Evolutionary conservation across 805 yeast species (phyloP), one percentile per base, ranked within the genome.

Genomic region (Candida bentonensis): DNA sequence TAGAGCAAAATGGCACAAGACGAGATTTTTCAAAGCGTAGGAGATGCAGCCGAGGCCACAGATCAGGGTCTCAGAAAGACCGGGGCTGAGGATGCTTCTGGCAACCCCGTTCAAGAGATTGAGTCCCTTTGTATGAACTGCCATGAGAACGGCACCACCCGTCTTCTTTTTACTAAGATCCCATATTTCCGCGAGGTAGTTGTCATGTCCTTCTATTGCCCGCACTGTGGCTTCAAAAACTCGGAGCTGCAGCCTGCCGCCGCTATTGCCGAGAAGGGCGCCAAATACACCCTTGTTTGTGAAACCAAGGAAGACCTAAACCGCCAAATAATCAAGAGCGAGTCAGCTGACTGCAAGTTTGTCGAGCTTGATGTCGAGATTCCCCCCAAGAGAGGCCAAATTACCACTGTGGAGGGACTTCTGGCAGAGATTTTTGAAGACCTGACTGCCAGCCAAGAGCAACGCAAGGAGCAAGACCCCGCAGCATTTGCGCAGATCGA

Each of bases 121-220:
- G 89, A 89, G 59, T 86, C 96, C 5, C 66, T 92, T 33, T 92
- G 99, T 68, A 88, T 92, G 96, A 85, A 84, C 68, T 92, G 99
- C 64, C 83, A 79, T 50, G 68, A 89, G 52, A 73, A 76, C 46
- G 99, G 99, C 47, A 69, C 69, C 44, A 92, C 98, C 3, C 68
- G 94, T 52, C 62, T 92, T 60, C 68, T 92, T 39, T 68, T 92
- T 55, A 92, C 99, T 13, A 71, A 78, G 44, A 92, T 92, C 54
- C 99, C 99, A 17, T 86, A 69, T 56, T 92, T 92, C 66, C 70
- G 88, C 51, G 96, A 92, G 61, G 77, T 92, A 43, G 82, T 92
- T 43, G 61, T 92, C 46, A 89, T 92, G 94, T 87, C 96, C 1
- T 92, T 92, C 62, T 84, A 79, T 52, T 92, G 99, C 64, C 89